Base-by-base conservation (phyloP, 2,329 filamentous ascomycete species). In the Plectosphaerella sp. region DNA sequence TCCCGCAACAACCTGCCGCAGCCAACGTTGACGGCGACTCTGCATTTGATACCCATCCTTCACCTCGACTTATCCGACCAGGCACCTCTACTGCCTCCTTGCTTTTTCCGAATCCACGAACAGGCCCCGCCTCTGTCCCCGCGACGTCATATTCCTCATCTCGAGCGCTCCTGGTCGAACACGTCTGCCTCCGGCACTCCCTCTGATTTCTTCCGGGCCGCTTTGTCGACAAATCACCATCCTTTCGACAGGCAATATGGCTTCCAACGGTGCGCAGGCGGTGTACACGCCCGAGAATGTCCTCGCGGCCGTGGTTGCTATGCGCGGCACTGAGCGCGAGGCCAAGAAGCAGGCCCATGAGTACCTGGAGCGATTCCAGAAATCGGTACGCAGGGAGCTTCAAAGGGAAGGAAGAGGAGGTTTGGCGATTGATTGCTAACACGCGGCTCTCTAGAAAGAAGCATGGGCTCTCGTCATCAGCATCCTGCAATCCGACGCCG, bases 341-440 rank as follows among this genome's bases (percentile, higher is more conserved):
- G 84, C 89, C 66, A 97, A 97, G 77, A 87, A 88, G 68, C 88
- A 91, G 70, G 92, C 91, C 54, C 92, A 97, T 67, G 86, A 93
- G 67, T 99, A 87, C 68, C 79, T 99, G 55, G 89, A 96, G 73
- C 86, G 84, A 62, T 99, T 97, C 73, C 94, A 99, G 81, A 99
- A 99, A 83, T 97, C 94, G 70, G 93, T 96, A 18, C 16, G 41
- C 11, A 20, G 25, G 20, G 20, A 18, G 18, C 37, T 39, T 8
- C 37, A 18, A n/a, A 7, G 14, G 14, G 7, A 14, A 39, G 14
- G 5, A 18, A 39, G 16, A 14, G 9, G 5, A 18, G 10, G 14
- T 12, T 4, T 39, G 5, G 5, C 8, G 10, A 2, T 15, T 15
- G 14, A 15, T 18, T 33, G 18, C 49, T 55, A 41, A 54, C 54